phyloP scores from a whole-genome alignment of 257 asterid species.

The Thymus quinquecostatus region DNA sequence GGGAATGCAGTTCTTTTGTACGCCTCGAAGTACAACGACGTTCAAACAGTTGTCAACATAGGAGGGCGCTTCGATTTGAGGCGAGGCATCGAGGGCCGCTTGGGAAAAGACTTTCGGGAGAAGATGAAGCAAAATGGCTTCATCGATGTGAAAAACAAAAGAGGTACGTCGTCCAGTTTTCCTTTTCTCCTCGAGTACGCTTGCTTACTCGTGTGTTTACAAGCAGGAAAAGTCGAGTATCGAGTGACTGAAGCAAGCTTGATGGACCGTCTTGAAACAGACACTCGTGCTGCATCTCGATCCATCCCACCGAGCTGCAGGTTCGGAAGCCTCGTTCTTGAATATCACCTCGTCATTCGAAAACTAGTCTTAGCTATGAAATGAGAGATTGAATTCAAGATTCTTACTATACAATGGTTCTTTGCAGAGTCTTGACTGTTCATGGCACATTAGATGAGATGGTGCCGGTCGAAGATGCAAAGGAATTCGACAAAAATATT shows the following conservation, averaged over 20 bases:
- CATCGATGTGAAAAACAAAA: conserved; percentile 72
- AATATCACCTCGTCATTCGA: too few species aligned
- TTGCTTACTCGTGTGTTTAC: not conserved
- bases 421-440: conserved; percentile 70
- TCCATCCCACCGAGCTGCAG: conserved; percentile 64
- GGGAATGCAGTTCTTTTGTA: conserved; percentile 90
- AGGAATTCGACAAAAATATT: conserved; percentile 52
- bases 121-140: conserved; percentile 61
- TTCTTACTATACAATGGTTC: not conserved
- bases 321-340: conserved; percentile 37
- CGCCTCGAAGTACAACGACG: conserved; percentile 63
- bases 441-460: conserved; percentile 74
- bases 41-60: conserved; percentile 61
- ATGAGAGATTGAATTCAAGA: not conserved
- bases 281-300: conserved; percentile 60
- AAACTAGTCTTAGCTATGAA: not conserved
- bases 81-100: conserved; percentile 84
- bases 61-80: conserved; percentile 79
- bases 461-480: conserved; percentile 79
- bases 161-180: conserved; percentile 41
- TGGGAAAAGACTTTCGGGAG: conserved; percentile 70
- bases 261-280: conserved; percentile 77
- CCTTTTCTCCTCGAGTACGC: not conserved
- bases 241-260: conserved; percentile 73
- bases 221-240: conserved; percentile 63